Percentiles rank a stretch among this genome's conserved stretches.
These are phyloP conservation scores for Marasmius sp. DNA, from an alignment of 1,284 basidiomycete genomes.

Conservation along the genomic window DNA sequence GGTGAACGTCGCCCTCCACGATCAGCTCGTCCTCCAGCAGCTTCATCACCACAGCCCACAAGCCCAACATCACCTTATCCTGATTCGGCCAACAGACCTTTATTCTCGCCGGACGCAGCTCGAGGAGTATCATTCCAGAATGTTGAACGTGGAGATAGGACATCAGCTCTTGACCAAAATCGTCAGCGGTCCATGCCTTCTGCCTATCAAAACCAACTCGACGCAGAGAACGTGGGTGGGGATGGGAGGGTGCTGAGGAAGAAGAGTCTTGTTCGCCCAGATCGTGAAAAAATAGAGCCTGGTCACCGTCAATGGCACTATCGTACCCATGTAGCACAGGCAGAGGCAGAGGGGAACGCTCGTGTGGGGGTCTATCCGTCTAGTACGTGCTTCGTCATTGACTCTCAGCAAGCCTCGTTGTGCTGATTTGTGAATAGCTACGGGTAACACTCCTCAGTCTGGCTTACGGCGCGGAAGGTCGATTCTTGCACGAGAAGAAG, in stretches of 20 bases:
- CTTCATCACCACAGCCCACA: conserved; percentile 18
- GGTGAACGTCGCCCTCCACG: conserved; percentile 47
- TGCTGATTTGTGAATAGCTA: conserved; percentile 45
- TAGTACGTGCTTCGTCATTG: conserved; percentile 51
- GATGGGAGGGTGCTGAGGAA: conserved; percentile 68
- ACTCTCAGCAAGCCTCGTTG: not conserved
- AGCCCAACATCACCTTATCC: conserved; percentile 29
- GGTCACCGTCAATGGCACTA: conserved; percentile 96
- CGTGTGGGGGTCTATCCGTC: conserved; percentile 76
- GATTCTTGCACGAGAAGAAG: conserved; percentile 83
- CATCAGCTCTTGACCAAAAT: conserved; percentile 49
- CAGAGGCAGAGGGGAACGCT: conserved; percentile 64
- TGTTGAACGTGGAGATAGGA: conserved; percentile 66
- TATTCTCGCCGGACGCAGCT: conserved; percentile 30
- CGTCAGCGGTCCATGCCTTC: conserved; percentile 49
- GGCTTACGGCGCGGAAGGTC: conserved; percentile 83
- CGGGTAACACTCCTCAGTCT: conserved; percentile 76
- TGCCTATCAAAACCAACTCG: conserved; percentile 57
- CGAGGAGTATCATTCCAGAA: conserved; percentile 65
- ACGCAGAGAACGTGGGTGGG: conserved; percentile 46
- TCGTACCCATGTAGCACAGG: conserved; percentile 83
- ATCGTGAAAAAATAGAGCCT: conserved; percentile 96
- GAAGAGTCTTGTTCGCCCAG: conserved; percentile 92
- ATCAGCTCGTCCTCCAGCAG: conserved; percentile 37
- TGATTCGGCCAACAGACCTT: conserved; percentile 17